phyloP scores from a whole-genome alignment of 2,329 filamentous ascomycete genomes.

The Stagonosporopsis vannaccii region DNA sequence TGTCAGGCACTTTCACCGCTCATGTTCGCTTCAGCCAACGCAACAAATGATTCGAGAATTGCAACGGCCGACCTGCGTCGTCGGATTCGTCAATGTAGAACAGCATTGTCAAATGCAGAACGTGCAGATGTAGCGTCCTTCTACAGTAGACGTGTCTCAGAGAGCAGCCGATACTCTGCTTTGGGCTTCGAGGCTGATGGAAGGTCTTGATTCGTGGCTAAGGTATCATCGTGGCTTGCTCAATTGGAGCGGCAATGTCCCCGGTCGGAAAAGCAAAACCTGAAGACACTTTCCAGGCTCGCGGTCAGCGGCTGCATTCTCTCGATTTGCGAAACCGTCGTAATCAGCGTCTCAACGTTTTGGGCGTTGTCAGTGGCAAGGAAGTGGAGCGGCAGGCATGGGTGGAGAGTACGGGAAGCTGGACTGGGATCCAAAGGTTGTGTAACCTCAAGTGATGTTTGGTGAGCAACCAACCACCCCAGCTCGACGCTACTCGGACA shows the following conservation, averaged over 20 bases:
- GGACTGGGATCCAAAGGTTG: conserved; percentile 1
- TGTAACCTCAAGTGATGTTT: conserved; percentile 10
- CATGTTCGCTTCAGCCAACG: conserved; percentile 24
- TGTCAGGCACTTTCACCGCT: conserved; percentile 27
- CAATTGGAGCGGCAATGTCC: conserved; percentile 1
- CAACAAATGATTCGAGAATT: conserved; percentile 25
- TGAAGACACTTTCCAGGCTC: conserved; percentile 32
- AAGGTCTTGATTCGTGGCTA: conserved; percentile 27
- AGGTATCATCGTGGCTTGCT: conserved; percentile 36
- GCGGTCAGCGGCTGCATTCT: conserved; percentile 31
- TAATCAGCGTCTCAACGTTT: conserved; percentile 27
- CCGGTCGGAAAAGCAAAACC: conserved; percentile 25
- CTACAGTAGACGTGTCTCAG: conserved; percentile 14
- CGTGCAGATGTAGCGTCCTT: conserved; percentile 29
- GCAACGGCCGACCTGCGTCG: conserved; percentile 17
- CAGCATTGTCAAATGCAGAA: conserved; percentile 34
- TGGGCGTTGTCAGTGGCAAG: conserved; percentile 21
- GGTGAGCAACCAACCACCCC: conserved; percentile 1
- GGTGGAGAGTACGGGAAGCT: background rate
- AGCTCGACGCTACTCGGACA: conserved; percentile 4
- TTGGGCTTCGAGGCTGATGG: conserved; percentile 23
- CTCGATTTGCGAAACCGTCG: conserved; percentile 24
- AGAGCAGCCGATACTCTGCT: conserved; percentile 15
- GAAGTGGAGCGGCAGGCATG: conserved; percentile 15
- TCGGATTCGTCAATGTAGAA: conserved; percentile 29